Evolutionary conservation across 768 basidiomycete genomes (phyloP), one percentile per base, ranked within the genome.

Genomic region (Austroboletus eburneus): DNA sequence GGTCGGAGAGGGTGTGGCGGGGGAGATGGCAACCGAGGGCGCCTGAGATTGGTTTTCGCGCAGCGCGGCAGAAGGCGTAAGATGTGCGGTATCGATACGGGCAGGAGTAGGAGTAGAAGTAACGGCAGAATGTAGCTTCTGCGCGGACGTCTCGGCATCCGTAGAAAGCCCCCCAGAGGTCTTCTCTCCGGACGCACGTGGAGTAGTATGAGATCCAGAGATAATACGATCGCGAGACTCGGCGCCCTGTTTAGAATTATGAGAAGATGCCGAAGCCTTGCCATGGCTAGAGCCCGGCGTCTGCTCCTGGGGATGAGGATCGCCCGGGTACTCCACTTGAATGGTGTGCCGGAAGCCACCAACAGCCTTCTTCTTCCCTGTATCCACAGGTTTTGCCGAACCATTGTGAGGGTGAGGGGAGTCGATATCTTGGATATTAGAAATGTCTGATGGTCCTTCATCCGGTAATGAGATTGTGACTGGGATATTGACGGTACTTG

Each of bases 261-360:
- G 39, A 20, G 48, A 56, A 33, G 50, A 42, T 4, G 52, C 42
- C 17, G 56, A 24, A 9, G 51, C 17, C 38, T 54, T 67, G 41
- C 51, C 43, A 24, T 64, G 66, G 24, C 49, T 55, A 36, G 54
- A 46, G 3, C 58, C 42, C 36, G 27, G 27, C 3, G 38, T 42
- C 9, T 37, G 58, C 13, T 62, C 63, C 34, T 51, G 54, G 5
- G 77, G 30, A 3, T 46, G 46, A 24, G 56, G 76, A 45, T 84
- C 83, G 47, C 86, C 87, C 5, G 57, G 48, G 57, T 97, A 98
- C 67, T 99, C 96, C 49, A 98, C 87, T 65, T 98, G 96, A 39
- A 98, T 90, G 9, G 96, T 98, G 67, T 98, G 93, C 40, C 92
- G 74, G 66, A 87, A 84, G 43, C 74, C 74, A 2, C 51, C 23